These are phyloP conservation scores for Malus hybrid DNA, from an alignment of 331 rosid species.

Conservation along the genomic window DNA sequence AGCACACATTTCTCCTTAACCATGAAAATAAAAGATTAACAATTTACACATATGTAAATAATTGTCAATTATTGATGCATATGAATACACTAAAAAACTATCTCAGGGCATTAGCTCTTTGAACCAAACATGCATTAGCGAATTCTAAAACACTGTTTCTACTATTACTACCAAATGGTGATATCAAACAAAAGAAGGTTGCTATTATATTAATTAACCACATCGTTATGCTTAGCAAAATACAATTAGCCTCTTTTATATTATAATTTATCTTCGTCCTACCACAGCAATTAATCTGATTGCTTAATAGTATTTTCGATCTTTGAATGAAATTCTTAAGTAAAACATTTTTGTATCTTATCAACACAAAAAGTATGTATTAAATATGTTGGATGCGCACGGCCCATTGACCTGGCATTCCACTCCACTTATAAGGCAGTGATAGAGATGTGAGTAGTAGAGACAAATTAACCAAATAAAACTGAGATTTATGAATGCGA, in stretches of 20 bases:
- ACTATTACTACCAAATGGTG: background rate
- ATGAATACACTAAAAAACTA: too few relatives aligned
- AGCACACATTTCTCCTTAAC: background rate
- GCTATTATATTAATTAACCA: background rate
- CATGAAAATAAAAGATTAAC: background rate
- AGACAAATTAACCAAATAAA: slow-evolving; percentile 46
- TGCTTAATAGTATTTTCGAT: background rate
- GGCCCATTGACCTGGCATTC: slow-evolving; percentile 61
- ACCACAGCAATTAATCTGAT: background rate
- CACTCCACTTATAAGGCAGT: slow-evolving; percentile 37
- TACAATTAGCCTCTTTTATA: background rate
- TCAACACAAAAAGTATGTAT: background rate
- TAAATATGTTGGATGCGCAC: slow-evolving; percentile 18
- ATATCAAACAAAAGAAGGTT: background rate
- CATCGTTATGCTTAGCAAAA: background rate
- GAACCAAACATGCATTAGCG: background rate
- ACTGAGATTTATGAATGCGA: slow-evolving; percentile 3
- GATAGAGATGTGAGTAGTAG: slow-evolving; percentile 72
- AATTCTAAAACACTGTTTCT: background rate
- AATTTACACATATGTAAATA: background rate
- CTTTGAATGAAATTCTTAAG: background rate
- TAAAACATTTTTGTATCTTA: background rate
- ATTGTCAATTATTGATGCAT: background rate
- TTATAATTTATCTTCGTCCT: background rate
- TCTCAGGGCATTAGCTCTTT: background rate